Conservation (phyloP, 2,329 filamentous ascomycete species). For the Epichloe aotearoae region DNA sequence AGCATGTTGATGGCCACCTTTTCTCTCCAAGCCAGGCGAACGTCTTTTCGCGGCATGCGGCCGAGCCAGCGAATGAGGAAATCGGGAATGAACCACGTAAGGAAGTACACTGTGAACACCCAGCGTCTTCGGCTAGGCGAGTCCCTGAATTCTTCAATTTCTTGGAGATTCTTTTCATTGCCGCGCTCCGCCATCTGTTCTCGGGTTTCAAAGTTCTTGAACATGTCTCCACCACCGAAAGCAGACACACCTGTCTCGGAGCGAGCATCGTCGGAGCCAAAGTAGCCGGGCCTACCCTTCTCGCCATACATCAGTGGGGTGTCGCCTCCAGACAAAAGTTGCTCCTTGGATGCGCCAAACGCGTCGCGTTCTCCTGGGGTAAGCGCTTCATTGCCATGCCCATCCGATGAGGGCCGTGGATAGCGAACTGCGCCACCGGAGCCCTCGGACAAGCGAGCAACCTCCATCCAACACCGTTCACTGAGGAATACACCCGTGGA, state of each 20-base stretch:
- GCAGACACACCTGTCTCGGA: slow-evolving; percentile 90
- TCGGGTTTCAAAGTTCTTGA: slow-evolving; percentile 86
- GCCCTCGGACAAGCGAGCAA: slow-evolving; percentile 60
- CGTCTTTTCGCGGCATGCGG: slow-evolving; percentile 81
- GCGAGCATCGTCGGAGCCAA: slow-evolving; percentile 69
- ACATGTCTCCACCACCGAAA: slow-evolving; percentile 90
- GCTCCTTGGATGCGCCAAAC: slow-evolving; percentile 51
- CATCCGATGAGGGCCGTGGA: slow-evolving; percentile 40
- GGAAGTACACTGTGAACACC: slow-evolving; percentile 67
- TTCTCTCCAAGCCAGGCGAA: slow-evolving; percentile 88
- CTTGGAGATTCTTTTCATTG: slow-evolving; percentile 78
- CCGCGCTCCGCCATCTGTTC: slow-evolving; percentile 92
- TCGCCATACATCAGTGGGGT: slow-evolving; percentile 56
- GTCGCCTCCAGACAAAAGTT: slow-evolving; percentile 36
- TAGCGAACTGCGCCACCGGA: slow-evolving; percentile 33
- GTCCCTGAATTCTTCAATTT: slow-evolving; percentile 73
- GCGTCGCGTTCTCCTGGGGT: slow-evolving; percentile 45
- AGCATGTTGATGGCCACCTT: slow-evolving; percentile 96
- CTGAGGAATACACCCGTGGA: slow-evolving; percentile 92
- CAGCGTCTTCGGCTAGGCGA: slow-evolving; percentile 78
- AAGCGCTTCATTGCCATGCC: slow-evolving; percentile 49
- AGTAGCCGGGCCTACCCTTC: slow-evolving; percentile 66
- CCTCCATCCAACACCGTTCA: slow-evolving; percentile 88
- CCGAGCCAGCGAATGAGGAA: slow-evolving; percentile 65
- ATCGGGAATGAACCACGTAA: slow-evolving; percentile 85